Percentiles rank a stretch among this genome's conserved stretches.
Conservation (phyloP, 2,329 filamentous ascomycete genomes). For the Aspergillus vadensis region DNA sequence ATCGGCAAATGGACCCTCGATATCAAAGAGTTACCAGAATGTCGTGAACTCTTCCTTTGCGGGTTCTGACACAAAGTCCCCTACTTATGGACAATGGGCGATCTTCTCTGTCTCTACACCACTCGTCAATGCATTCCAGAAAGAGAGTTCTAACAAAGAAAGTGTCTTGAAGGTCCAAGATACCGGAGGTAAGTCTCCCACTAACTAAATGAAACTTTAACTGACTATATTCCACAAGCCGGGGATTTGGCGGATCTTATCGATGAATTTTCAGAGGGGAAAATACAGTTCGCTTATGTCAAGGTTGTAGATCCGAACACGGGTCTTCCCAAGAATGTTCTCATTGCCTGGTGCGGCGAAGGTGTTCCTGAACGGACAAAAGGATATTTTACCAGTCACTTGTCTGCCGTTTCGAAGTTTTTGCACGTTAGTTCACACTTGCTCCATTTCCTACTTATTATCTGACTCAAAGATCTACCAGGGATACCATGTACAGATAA, state of each 20-base stretch:
- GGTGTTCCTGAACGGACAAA: slow-evolving; percentile 98
- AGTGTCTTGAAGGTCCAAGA: slow-evolving; percentile 92
- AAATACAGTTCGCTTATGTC: slow-evolving; percentile 94
- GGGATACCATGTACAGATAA: slow-evolving; percentile 97
- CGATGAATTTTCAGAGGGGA: slow-evolving; percentile 95
- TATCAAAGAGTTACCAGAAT: slow-evolving; percentile 72
- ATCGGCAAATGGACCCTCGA: slow-evolving; percentile 77
- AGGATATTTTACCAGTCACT: slow-evolving; percentile 96
- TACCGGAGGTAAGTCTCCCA: slow-evolving; percentile 69
- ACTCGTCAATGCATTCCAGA: slow-evolving; percentile 87
- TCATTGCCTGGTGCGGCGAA: slow-evolving; percentile 96
- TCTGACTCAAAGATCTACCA: slow-evolving; percentile 28
- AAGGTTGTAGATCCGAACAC: slow-evolving; percentile 97
- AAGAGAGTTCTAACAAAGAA: slow-evolving; percentile 78
- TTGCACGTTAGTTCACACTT: slow-evolving; percentile 63
- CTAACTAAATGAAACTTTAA: not conserved
- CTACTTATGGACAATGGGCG: slow-evolving; percentile 89
- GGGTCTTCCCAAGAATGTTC: slow-evolving; percentile 81
- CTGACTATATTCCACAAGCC: slow-evolving; percentile 57
- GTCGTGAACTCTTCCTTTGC: slow-evolving; percentile 64
- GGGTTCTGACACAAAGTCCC: slow-evolving; percentile 64
- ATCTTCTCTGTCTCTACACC: slow-evolving; percentile 92
- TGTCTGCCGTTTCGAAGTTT: slow-evolving; percentile 84
- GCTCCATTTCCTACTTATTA: not conserved
- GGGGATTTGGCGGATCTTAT: slow-evolving; percentile 87